These are phyloP conservation scores for Lineolata rhizophorae DNA, from an alignment of 495 filamentous ascomycete species.

Conservation along the genomic window DNA sequence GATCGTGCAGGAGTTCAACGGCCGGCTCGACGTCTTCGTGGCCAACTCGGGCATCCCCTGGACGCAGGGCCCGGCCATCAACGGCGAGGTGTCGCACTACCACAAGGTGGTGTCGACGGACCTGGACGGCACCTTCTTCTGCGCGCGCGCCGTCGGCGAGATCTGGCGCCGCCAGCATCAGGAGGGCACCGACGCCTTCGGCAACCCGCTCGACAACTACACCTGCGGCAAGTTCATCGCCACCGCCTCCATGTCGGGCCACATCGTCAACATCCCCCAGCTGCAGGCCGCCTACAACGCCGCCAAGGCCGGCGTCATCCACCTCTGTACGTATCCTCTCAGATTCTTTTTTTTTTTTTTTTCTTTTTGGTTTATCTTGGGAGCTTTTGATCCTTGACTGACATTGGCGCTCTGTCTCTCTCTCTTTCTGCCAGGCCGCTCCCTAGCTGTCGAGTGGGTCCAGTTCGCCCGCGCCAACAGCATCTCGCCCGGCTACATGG, in stretches of 20 bases:
- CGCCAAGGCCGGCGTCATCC: constrained; percentile 39
- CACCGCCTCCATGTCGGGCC: constrained; percentile 45
- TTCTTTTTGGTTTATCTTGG: too few relatives aligned
- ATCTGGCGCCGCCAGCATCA: constrained; percentile 1
- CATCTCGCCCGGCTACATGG: constrained; percentile 61
- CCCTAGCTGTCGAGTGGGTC: constrained; percentile 55
- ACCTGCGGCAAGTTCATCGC: constrained; percentile 39
- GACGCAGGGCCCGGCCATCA: constrained; percentile 12
- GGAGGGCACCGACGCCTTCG: neutral
- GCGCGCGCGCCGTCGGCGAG: constrained; percentile 40
- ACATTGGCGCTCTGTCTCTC: neutral
- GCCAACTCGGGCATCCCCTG: constrained; percentile 13
- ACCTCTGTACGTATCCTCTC: constrained; percentile 4
- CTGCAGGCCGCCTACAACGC: constrained; percentile 68
- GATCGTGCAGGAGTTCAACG: constrained; percentile 13
- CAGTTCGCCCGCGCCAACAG: constrained; percentile 56
- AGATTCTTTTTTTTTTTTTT: too few relatives aligned
- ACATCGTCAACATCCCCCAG: constrained; percentile 59
- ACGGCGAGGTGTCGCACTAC: constrained; percentile 15
- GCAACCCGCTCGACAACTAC: constrained; percentile 34
- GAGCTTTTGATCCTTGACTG: neutral
- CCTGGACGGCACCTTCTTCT: constrained; percentile 37
- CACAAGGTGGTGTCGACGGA: constrained; percentile 1
- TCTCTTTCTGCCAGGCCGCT: constrained; percentile 27
- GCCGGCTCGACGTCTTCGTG: constrained; percentile 16